These are phyloP conservation scores for Ceriops tagal DNA, from an alignment of 345 rosid genomes.

Conservation along the genomic window DNA sequence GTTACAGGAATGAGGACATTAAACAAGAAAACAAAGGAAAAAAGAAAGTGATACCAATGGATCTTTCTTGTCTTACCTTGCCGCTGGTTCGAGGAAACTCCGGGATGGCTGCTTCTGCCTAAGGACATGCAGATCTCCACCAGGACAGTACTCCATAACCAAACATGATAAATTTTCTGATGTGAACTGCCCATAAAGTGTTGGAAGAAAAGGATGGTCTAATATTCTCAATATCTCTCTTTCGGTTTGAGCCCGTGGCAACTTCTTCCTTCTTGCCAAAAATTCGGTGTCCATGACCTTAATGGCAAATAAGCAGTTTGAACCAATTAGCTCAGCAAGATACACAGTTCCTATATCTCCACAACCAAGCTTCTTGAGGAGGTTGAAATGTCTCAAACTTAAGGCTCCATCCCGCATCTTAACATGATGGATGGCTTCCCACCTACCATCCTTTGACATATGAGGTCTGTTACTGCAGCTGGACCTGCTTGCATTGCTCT, in stretches of 20 bases:
- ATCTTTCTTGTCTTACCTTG: conserved; percentile 47
- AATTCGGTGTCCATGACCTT: conserved; percentile 96
- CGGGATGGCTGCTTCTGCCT: conserved; percentile 82
- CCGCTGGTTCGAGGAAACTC: conserved; percentile 77
- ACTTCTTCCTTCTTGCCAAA: conserved; percentile 81
- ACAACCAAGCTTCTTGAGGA: conserved; percentile 84
- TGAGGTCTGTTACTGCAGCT: conserved; percentile 89
- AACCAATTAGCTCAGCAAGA: conserved; percentile 77
- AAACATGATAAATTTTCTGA: conserved; percentile 80
- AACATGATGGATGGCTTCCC: conserved; percentile 71
- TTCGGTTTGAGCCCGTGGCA: conserved; percentile 84
- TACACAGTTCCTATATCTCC: conserved; percentile 98
- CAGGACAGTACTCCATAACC: conserved; percentile 97
- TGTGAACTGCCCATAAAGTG: conserved; percentile 73
- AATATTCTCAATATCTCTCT: conserved; percentile 78
- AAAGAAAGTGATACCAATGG: background rate
- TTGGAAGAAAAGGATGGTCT: conserved; percentile 95
- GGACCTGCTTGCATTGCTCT: conserved; percentile 76
- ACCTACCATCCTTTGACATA: conserved; percentile 85
- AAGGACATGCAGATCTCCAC: conserved; percentile 91
- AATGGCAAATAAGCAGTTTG: conserved; percentile 76
- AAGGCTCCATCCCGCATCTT: conserved; percentile 54
- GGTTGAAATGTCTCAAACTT: conserved; percentile 76
- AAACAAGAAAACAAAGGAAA: background rate
- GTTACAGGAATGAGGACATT: background rate